Base-by-base conservation (phyloP, 164 flowering plant species). In the Chloranthus sessilifolius region DNA sequence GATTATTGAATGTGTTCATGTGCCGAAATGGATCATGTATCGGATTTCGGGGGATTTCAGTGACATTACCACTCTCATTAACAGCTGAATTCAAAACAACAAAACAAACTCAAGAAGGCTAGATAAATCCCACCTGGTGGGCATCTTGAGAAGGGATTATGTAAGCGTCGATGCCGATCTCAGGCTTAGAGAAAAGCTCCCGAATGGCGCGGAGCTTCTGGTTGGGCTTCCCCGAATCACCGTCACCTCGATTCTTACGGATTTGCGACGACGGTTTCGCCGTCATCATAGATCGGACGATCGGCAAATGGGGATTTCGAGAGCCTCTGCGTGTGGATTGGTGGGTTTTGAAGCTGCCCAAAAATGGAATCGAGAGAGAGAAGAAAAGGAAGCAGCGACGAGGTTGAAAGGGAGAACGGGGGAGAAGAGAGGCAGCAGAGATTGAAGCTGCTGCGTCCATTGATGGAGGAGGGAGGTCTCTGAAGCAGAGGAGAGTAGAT, bases 61-160 rank as follows among this genome's bases (percentile, higher is more conserved):
- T n/a, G n/a, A n/a, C n/a, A n/a, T n/a, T n/a, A n/a, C n/a, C n/a
- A n/a, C n/a, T n/a, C n/a, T n/a, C n/a, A n/a, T n/a, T n/a, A n/a
- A n/a, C n/a, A n/a, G n/a, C n/a, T n/a, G n/a, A n/a, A n/a, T n/a
- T n/a, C n/a, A n/a, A n/a, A n/a, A n/a, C n/a, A n/a, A n/a, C n/a
- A n/a, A n/a, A n/a, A n/a, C n/a, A n/a, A n/a, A n/a, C n/a, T n/a
- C n/a, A n/a, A n/a, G n/a, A n/a, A n/a, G n/a, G n/a, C n/a, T n/a
- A 16, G 24, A 43, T 14, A 35, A 33, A 11, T 6, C 4, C 27
- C 33, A 87, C 98, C 92, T 91, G 98, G 62, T 92, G 99, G 52
- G 99, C 95, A 41, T 92, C 97, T 59, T 88, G 95, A 35, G 99
- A 92, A 58, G 99, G 99, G 25, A 92, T 73, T 30, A 92, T 72